Evolutionary conservation across 1,284 basidiomycete genomes (phyloP), one percentile per base, ranked within the genome.

Genomic region (Exobasidium rhododendri): DNA sequence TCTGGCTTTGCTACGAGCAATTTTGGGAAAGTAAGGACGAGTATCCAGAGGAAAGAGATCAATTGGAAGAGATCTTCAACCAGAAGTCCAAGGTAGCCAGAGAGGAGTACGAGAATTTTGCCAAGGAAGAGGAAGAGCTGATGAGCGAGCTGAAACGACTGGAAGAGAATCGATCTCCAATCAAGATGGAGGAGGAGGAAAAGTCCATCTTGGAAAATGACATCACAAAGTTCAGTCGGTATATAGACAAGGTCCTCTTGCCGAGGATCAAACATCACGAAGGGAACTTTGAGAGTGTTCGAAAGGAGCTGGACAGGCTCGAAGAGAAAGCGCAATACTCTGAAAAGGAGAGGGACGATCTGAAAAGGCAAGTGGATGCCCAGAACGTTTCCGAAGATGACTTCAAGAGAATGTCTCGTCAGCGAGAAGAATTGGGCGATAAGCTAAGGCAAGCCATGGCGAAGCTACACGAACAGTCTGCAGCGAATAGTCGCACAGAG

Each of bases 11-110:
- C 68, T 79, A 79, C 65, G 72, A 74, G 28, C 65, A 68, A 50
- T 79, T 79, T 62, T 79, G 78, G 78, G 66, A 74, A 50, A 73
- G 73, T 62, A 66, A 79, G 59, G 78, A 79, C 61, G 67, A 65
- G 3, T 79, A 72, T 47, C 78, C 78, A 1, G 77, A 79, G 50
- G 74, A 79, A 54, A 65, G 67, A 29, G 71, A 64, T 32, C 69
- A 63, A 61, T 71, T 79, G 14, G 71, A 70, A 24, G 64, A 63
- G 10, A 60, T 65, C 40, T 78, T 78, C 56, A 69, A 66, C 50
- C 59, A 64, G 31, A 43, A 56, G 55, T 47, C 55, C 22, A 55
- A 22, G 29, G 29, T 11, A 55, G 59, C 20, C 66, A 71, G 30
- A 67, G 44, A 70, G 49, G 66, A 73, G 29, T 59, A 75, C 51